These are phyloP conservation scores for Torulaspora gathmanii DNA, from an alignment of 805 yeast species.

Conservation along the genomic window DNA sequence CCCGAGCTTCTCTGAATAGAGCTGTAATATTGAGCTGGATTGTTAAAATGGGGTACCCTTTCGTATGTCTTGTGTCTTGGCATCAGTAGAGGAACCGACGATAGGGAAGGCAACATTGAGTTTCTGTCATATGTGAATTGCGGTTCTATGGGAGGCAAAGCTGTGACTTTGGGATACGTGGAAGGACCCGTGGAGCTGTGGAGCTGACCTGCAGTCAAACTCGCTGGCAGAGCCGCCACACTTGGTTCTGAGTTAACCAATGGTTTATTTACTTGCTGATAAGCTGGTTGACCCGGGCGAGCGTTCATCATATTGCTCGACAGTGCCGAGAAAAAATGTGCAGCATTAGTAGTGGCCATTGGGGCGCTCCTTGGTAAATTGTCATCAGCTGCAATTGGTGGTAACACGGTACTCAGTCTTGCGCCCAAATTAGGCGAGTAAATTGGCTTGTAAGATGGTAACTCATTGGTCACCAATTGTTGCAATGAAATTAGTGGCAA, in stretches of 20 bases:
- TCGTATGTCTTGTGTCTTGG: conserved; percentile 13
- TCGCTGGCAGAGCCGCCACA: not conserved
- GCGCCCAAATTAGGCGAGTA: conserved; percentile 21
- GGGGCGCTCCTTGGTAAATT: conserved; percentile 10
- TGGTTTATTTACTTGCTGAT: conserved; percentile 7
- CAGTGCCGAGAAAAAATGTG: conserved; percentile 23
- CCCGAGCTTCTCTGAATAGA: conserved; percentile 21
- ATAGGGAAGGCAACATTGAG: conserved; percentile 17
- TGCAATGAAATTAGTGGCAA: conserved; percentile 21
- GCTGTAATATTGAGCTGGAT: conserved; percentile 15
- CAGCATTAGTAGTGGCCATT: conserved; percentile 16
- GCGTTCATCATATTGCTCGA: conserved; percentile 21
- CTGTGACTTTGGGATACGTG: conserved; percentile 8
- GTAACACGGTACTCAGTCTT: conserved; percentile 24
- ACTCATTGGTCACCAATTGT: conserved; percentile 17
- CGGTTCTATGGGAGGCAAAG: conserved; percentile 13
- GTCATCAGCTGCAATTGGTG: conserved; percentile 15
- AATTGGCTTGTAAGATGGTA: conserved; percentile 18
- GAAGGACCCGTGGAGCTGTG: not conserved
- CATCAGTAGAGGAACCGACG: conserved; percentile 16
- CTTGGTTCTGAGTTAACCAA: not conserved
- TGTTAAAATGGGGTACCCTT: conserved; percentile 11
- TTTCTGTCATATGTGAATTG: conserved; percentile 2
- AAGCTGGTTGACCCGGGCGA: conserved; percentile 4
- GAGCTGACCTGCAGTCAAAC: not conserved